Base-by-base conservation (phyloP, 768 basidiomycete genomes). In the Boletus edulis region DNA sequence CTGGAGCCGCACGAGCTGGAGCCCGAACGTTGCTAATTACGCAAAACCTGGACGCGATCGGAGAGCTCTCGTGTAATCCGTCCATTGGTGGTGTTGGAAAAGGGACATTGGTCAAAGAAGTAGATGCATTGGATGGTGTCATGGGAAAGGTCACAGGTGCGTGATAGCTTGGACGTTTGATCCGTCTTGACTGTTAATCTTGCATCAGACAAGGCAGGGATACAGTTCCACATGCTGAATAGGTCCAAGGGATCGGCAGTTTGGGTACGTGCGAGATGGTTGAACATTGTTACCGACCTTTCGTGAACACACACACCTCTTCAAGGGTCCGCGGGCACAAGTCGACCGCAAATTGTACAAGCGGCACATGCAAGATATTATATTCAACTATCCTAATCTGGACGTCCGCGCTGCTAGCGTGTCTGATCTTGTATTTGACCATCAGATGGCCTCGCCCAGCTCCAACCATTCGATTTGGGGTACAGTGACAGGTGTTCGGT, bases 1-100 rank as follows among this genome's bases (percentile, higher is more conserved):
- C 92, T 6, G 94, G 87, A 3, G 80, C 93, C 15, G 92, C 94
- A 1, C 78, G 94, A 43, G 82, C 87, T 0, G 92, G 94, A 2
- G 92, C 93, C 3, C 78, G 80, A 57, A 94, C 92, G 0, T 62
- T 93, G 10, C 76, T 96, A 9, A 70, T 96, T 53, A 96, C 94
- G 1, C 93, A 94, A 68, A 86, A 81, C 49, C 65, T 91, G 15
- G 85, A 89, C 47, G 92, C 85, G 0, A 82, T 96, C 44, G 94
- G 94, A 34, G 84, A 83, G 57, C 74, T 96, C 63, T 94, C 91
- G 20, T 96, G 94, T 63, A 96, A 96, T 68, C 94, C 94, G 3
- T 92, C 90, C 1, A 88, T 95, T 55, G 94, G 94, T 8, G 92
- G 92, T 18, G 85, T 96, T 4, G 94, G 94, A 6, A 96, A 96